phyloP scores from a whole-genome alignment of 306 rosid species.

The Mimosa pudica region DNA sequence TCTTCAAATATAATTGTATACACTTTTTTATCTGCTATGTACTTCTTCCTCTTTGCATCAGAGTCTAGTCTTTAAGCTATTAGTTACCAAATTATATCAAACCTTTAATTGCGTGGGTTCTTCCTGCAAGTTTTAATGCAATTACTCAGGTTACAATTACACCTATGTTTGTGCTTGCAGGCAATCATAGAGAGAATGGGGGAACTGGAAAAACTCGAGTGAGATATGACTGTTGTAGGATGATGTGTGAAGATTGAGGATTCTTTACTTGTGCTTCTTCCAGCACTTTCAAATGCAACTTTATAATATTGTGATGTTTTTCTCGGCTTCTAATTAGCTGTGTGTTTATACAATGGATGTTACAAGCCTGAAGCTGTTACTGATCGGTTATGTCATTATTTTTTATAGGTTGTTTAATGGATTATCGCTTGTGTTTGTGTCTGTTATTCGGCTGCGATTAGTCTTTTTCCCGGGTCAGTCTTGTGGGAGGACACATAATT shows the following conservation, averaged over 20 bases:
- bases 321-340: not conserved
- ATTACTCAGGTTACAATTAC: conserved; percentile 9
- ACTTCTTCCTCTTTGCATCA: not conserved
- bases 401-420: not conserved
- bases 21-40: not conserved
- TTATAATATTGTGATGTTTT: not conserved
- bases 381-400: not conserved
- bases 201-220: conserved; percentile 58
- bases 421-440: not conserved
- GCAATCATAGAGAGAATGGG: conserved; percentile 63
- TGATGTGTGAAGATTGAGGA: conserved; percentile 32
- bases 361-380: conserved; percentile 8
- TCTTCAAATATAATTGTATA: not conserved
- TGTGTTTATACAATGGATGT: conserved; percentile 25
- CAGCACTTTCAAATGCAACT: conserved; percentile 39
- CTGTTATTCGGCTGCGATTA: not conserved
- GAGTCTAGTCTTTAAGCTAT: not conserved
- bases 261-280: conserved; percentile 16
- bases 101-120: conserved; percentile 6
- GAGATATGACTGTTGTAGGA: conserved; percentile 12
- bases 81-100: not conserved
- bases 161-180: conserved; percentile 36
- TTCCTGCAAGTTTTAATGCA: conserved; percentile 12
- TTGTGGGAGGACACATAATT: not conserved
- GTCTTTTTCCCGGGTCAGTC: not conserved